Evolutionary conservation across 78 protist genomes (phyloP).

Genomic region (Speleostelium caveatum): DNA sequence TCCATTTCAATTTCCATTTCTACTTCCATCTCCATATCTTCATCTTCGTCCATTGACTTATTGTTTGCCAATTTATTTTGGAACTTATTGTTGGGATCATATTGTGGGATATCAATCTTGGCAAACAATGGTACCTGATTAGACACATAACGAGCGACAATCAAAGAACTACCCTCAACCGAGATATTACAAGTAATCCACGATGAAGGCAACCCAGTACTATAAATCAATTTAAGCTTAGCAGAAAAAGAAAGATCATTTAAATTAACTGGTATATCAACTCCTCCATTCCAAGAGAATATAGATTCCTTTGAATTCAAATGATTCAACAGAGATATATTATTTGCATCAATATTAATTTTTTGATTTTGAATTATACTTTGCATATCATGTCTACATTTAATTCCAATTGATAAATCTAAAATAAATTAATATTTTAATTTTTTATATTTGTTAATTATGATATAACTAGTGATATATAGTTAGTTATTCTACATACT

Average conservation of each 20-base stretch:
- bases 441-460: not conserved
- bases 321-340: too few species aligned
- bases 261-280: constrained; percentile 23
- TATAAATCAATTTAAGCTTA: constrained; percentile 18
- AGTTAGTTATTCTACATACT: not conserved
- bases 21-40: constrained; percentile 5
- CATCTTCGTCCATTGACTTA: constrained; percentile 13
- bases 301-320: not conserved
- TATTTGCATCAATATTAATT: not conserved
- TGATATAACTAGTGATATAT: not conserved
- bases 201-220: constrained; percentile 11
- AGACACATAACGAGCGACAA: not conserved
- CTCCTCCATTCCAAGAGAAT: constrained; percentile 67
- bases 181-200: constrained; percentile 40
- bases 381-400: constrained; percentile 68
- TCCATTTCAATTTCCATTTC: constrained; percentile 35
- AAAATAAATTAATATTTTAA: not conserved
- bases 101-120: constrained; percentile 19
- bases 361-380: constrained; percentile 39
- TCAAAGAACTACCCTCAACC: constrained; percentile 19
- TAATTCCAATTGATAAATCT: constrained; percentile 54
- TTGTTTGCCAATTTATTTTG: not conserved
- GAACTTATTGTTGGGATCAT: not conserved
- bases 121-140: constrained; percentile 21
- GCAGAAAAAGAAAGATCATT: not conserved